Evolutionary conservation across 2,329 filamentous ascomycete species (phyloP).

Genomic region (Apiospora marii): DNA sequence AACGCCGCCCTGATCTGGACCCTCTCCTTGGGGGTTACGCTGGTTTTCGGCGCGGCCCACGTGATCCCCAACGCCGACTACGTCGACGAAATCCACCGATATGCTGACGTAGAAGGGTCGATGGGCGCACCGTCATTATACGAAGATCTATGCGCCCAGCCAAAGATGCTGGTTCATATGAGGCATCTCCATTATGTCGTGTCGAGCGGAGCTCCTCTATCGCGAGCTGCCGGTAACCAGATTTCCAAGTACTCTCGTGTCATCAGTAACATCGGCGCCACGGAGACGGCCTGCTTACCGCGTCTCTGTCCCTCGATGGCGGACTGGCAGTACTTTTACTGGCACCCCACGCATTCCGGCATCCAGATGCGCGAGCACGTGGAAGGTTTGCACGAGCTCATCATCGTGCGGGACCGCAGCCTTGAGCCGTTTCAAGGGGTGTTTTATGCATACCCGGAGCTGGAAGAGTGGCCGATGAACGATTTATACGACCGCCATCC

Average conservation of each 20-base stretch:
- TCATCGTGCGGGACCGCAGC: conserved; percentile 38
- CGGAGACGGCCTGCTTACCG: conserved; percentile 32
- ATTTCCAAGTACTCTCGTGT: conserved; percentile 30
- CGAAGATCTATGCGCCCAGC: conserved; percentile 33
- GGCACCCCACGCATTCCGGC: conserved; percentile 31
- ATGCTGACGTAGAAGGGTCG: conserved; percentile 34
- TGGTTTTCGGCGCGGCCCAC: conserved; percentile 33
- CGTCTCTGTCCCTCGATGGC: conserved; percentile 29
- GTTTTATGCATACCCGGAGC: conserved; percentile 43
- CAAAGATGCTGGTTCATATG: conserved; percentile 33
- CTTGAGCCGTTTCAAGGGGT: conserved; percentile 35
- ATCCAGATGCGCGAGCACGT: conserved; percentile 28
- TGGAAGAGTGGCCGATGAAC: conserved; percentile 42
- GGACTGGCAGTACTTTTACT: conserved; percentile 37
- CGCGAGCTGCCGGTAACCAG: conserved; percentile 30
- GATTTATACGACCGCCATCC: conserved; percentile 45
- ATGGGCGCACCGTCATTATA: conserved; percentile 33
- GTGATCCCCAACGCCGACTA: conserved; percentile 34
- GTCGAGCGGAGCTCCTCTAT: conserved; percentile 34
- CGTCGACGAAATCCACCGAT: conserved; percentile 36
- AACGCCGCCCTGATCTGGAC: conserved; percentile 32
- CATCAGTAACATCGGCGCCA: conserved; percentile 33
- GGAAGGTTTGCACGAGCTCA: conserved; percentile 43
- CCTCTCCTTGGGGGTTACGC: conserved; percentile 31
- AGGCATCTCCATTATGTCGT: conserved; percentile 32